Evolutionary conservation across 2,329 filamentous ascomycete species (phyloP).

Genomic region (Hymenoscyphus infarciens): DNA sequence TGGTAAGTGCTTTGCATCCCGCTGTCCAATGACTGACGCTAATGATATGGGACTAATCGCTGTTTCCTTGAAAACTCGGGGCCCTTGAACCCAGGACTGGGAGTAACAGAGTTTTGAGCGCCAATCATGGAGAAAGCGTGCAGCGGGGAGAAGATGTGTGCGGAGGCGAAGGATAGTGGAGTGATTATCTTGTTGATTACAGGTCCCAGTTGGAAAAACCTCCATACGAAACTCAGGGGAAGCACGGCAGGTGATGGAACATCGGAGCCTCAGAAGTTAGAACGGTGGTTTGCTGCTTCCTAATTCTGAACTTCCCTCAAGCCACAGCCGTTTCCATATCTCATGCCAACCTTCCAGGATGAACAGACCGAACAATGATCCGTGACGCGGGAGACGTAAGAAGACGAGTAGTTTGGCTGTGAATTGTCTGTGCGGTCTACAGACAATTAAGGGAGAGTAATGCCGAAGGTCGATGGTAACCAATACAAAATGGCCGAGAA

Average conservation of each 20-base stretch:
- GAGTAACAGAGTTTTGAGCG: not conserved
- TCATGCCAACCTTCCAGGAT: not conserved
- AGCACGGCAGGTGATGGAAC: not conserved
- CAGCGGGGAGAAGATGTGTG: not conserved
- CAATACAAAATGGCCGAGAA: not conserved
- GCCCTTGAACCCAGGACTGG: not conserved
- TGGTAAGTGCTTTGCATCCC: not conserved
- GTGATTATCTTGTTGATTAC: not conserved
- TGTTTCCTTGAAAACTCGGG: not conserved
- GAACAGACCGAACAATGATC: not conserved
- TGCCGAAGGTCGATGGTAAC: not conserved
- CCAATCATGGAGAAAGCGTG: not conserved
- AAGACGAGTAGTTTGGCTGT: no score
- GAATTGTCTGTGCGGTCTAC: no score
- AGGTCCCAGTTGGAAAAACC: not conserved
- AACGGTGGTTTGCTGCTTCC: not conserved
- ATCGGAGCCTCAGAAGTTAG: not conserved
- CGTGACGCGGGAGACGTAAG: not conserved
- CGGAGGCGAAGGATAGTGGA: not conserved
- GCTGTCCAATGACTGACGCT: not conserved
- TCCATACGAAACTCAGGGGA: not conserved
- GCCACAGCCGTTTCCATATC: not conserved
- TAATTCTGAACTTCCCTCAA: not conserved
- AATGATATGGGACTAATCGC: not conserved
- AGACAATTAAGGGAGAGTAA: no score